These are phyloP conservation scores for Corymbia citriodora DNA, from an alignment of 441 rosid genomes.

Conservation along the genomic window DNA sequence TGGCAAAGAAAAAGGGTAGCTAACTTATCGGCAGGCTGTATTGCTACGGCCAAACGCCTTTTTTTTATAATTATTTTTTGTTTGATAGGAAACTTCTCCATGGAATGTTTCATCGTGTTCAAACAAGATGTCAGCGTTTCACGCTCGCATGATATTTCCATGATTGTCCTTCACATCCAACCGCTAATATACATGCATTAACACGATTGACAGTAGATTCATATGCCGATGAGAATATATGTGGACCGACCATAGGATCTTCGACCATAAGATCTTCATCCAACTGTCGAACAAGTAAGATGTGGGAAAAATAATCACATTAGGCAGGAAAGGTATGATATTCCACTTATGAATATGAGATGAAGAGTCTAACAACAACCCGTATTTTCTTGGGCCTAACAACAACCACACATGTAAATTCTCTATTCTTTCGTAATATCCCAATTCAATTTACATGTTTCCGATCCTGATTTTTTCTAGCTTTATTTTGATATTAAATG, in stretches of 20 bases:
- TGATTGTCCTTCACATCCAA: neutral
- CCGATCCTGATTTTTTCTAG: neutral
- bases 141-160: neutral
- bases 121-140: neutral
- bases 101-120: neutral
- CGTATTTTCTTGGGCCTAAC: rapidly evolving
- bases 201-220: neutral
- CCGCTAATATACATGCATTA: neutral
- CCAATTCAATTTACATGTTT: neutral
- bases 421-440: neutral
- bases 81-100: neutral
- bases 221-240: rapidly evolving
- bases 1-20: neutral
- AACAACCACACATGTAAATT: neutral
- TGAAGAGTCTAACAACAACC: neutral
- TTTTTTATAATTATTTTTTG: neutral
- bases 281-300: neutral
- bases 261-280: neutral
- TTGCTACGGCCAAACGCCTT: neutral
- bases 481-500: neutral
- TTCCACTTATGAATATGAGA: neutral
- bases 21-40: neutral
- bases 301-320: neutral
- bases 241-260: neutral
- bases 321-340: neutral